These are phyloP conservation scores for Trametes cingulata DNA, from an alignment of 768 basidiomycete genomes.

Conservation along the genomic window DNA sequence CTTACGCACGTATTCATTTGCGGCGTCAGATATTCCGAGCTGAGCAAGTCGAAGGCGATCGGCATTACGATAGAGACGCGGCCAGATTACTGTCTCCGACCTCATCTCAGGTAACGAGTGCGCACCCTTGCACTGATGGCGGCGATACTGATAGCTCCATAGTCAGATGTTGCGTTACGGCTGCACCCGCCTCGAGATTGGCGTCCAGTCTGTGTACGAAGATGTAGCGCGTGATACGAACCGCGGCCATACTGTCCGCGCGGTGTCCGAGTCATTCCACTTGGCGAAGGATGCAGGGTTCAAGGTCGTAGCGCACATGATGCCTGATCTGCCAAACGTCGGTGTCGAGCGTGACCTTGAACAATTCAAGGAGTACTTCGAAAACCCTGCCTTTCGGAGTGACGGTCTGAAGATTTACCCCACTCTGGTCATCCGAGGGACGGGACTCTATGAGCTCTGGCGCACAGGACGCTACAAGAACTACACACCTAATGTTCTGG, in stretches of 20 bases:
- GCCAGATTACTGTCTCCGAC: slow-evolving; percentile 96
- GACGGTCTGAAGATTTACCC: slow-evolving; percentile 99
- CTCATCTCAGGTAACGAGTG: slow-evolving; percentile 78
- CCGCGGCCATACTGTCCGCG: slow-evolving; percentile 96
- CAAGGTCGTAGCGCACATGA: slow-evolving; percentile 99
- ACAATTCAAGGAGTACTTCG: slow-evolving; percentile 99
- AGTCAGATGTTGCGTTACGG: slow-evolving; percentile 99
- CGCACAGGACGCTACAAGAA: slow-evolving; percentile 97
- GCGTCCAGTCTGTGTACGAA: slow-evolving; percentile 98
- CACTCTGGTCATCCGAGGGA: slow-evolving; percentile 95
- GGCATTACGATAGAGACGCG: slow-evolving; percentile 99
- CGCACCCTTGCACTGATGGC: background rate
- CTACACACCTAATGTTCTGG: slow-evolving; percentile 97
- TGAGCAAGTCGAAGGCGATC: slow-evolving; percentile 97
- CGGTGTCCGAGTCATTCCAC: slow-evolving; percentile 96
- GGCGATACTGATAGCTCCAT: slow-evolving; percentile 1
- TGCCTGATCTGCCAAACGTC: slow-evolving; percentile 98
- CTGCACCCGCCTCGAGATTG: slow-evolving; percentile 97
- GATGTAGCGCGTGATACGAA: slow-evolving; percentile 99
- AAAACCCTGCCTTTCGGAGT: slow-evolving; percentile 95
- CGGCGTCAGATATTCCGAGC: slow-evolving; percentile 80
- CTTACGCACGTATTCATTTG: background rate
- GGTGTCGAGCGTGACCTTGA: slow-evolving; percentile 96
- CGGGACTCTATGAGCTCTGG: slow-evolving; percentile 95
- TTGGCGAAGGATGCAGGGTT: slow-evolving; percentile 98